These are phyloP conservation scores for Cyathus pygmaeus DNA, from an alignment of 1,284 basidiomycete species.

Conservation along the genomic window DNA sequence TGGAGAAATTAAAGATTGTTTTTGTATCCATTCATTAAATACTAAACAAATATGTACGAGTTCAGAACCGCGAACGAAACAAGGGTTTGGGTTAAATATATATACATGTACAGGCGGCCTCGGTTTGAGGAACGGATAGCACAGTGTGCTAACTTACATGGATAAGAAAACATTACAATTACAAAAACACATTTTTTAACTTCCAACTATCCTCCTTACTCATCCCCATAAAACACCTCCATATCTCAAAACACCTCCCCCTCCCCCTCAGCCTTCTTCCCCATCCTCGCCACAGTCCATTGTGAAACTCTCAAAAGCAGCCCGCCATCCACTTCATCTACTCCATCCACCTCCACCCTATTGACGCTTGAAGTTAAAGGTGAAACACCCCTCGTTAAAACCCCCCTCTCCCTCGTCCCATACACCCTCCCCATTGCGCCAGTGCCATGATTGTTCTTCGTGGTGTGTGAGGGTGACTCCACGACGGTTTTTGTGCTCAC, in stretches of 20 bases:
- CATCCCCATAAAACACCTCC: conserved; percentile 12
- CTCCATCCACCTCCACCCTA: conserved; percentile 56
- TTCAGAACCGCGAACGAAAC: too few species aligned
- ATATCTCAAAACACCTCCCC: conserved; percentile 18
- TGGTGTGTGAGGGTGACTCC: conserved; percentile 66
- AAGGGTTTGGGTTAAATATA: too few species aligned
- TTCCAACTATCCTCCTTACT: too few species aligned
- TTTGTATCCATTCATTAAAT: too few species aligned
- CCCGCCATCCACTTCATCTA: conserved; percentile 66
- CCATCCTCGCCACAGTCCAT: conserved; percentile 58
- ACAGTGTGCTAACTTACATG: too few species aligned
- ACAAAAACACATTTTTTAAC: too few species aligned
- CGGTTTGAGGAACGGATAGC: too few species aligned
- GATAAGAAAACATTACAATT: too few species aligned
- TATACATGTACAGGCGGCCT: too few species aligned
- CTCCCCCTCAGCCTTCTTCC: conserved; percentile 63
- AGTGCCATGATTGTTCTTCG: conserved; percentile 73
- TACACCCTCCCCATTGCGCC: conserved; percentile 62
- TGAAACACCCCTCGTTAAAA: conserved; percentile 24
- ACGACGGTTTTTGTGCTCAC: conserved; percentile 55
- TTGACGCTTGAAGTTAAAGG: too few species aligned
- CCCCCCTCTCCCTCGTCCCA: conserved; percentile 50
- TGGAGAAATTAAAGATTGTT: too few species aligned
- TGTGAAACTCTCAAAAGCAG: conserved; percentile 66
- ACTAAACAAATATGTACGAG: too few species aligned